phyloP scores from a whole-genome alignment of 2,329 filamentous ascomycete genomes.

The Coniella lustricola region DNA sequence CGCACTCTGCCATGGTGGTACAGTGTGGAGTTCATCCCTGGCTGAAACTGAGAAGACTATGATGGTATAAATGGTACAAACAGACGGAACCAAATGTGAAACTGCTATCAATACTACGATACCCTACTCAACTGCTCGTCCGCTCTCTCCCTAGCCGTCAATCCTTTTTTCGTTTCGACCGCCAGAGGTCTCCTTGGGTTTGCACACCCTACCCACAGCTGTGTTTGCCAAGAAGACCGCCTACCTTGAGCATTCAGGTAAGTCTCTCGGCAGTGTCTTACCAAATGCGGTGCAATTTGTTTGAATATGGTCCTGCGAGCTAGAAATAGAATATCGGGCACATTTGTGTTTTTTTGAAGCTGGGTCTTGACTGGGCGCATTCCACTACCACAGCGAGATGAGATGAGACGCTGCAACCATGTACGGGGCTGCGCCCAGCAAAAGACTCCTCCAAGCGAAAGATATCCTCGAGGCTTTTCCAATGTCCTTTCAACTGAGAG shows the following conservation, averaged over 20 bases:
- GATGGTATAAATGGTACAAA: slow-evolving; percentile 17
- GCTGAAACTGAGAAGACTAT: slow-evolving; percentile 24
- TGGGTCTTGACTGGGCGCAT: not conserved
- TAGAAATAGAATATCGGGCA: too few species aligned
- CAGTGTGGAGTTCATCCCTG: slow-evolving; percentile 19
- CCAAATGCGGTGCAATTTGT: too few species aligned
- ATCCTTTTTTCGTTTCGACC: not conserved
- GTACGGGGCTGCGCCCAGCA: not conserved
- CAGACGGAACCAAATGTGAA: slow-evolving; percentile 25
- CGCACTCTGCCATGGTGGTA: not conserved
- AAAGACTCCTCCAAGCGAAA: not conserved
- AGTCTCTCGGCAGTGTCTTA: too few species aligned
- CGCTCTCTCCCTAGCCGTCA: not conserved
- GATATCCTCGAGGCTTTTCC: too few species aligned
- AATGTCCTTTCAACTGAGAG: too few species aligned
- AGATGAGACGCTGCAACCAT: slow-evolving; percentile 1
- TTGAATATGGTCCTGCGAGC: too few species aligned
- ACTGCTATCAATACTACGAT: slow-evolving; percentile 22
- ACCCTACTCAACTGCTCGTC: slow-evolving; percentile 1
- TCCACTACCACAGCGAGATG: not conserved
- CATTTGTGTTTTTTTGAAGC: too few species aligned
- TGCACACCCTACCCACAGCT: too few species aligned
- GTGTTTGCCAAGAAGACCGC: too few species aligned
- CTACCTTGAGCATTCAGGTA: too few species aligned
- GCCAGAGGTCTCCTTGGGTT: too few species aligned